Percentiles rank a stretch among this genome's conserved stretches.
Conservation (phyloP, 2,329 filamentous ascomycete genomes). For the Aspergillus phoenicis region DNA sequence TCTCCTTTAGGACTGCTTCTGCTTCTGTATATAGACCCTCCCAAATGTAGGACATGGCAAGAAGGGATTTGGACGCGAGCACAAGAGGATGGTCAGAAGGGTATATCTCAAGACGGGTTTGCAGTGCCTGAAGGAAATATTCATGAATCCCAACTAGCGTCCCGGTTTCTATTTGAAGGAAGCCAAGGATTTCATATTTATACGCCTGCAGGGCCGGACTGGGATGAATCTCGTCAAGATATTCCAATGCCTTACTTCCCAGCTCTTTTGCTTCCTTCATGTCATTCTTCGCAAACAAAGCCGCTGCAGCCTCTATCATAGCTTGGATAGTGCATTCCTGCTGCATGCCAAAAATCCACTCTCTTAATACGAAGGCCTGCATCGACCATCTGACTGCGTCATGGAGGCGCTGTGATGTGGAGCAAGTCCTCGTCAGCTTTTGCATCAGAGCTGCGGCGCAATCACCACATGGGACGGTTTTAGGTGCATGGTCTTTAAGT, state of each 20-base stretch:
- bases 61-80: not conserved
- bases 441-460: not conserved
- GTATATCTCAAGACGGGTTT: not conserved
- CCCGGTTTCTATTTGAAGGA: not conserved
- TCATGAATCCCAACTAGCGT: not conserved
- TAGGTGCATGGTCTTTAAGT: not conserved
- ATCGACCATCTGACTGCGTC: not conserved
- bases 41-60: not conserved
- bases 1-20: not conserved
- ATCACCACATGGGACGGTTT: not conserved
- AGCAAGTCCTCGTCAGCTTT: not conserved
- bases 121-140: not conserved
- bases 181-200: not conserved
- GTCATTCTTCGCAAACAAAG: not conserved
- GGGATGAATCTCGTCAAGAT: not conserved
- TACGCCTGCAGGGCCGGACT: not conserved
- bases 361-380: not conserved
- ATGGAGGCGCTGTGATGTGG: not conserved
- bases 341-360: not conserved
- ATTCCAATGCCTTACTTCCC: not conserved
- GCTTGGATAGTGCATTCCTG: not conserved
- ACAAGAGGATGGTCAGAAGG: not conserved
- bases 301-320: not conserved
- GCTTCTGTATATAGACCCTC: not conserved
- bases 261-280: not conserved